These are phyloP conservation scores for Phytophthora hibernalis DNA, from an alignment of 352 stramenopile genomes.

Conservation along the genomic window DNA sequence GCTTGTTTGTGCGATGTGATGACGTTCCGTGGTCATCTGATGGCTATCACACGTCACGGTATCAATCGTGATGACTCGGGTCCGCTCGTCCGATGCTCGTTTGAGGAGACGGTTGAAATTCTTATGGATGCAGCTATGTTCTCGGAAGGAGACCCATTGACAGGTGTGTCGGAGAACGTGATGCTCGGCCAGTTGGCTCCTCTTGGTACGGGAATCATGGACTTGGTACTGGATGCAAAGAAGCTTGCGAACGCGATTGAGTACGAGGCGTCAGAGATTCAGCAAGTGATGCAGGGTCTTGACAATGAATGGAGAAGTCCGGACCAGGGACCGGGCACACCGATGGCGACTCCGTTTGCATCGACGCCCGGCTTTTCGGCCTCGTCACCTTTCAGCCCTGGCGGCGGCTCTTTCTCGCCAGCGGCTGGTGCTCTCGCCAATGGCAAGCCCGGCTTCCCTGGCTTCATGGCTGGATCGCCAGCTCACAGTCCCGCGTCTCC, in stretches of 20 bases:
- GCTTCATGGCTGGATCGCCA: conserved; percentile 78
- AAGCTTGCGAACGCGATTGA: conserved; percentile 98
- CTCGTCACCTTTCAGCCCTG: conserved; percentile 88
- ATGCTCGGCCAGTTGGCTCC: conserved; percentile 98
- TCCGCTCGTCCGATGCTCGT: conserved; percentile 97
- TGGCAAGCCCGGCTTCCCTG: conserved; percentile 79
- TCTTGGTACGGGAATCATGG: conserved; percentile 97
- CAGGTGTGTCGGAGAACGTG: conserved; percentile 99
- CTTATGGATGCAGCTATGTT: conserved; percentile 99
- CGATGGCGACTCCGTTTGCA: conserved; percentile 86
- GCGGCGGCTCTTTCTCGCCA: conserved; percentile 90
- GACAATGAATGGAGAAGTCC: conserved; percentile 93
- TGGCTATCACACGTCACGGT: conserved; percentile 98
- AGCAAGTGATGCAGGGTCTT: conserved; percentile 90
- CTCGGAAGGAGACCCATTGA: conserved; percentile 96
- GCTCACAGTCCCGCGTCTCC: conserved; percentile 79
- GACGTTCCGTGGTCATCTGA: conserved; percentile 98
- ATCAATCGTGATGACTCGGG: conserved; percentile 99
- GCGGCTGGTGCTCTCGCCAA: conserved; percentile 83
- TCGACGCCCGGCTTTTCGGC: conserved; percentile 90
- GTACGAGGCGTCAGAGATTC: conserved; percentile 94
- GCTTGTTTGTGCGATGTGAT: conserved; percentile 99
- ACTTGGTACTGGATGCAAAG: conserved; percentile 98
- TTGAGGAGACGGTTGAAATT: conserved; percentile 99
- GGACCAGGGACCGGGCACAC: conserved; percentile 76